phyloP scores from a whole-genome alignment of 305 asterid species.

The Fraxinus ornus region DNA sequence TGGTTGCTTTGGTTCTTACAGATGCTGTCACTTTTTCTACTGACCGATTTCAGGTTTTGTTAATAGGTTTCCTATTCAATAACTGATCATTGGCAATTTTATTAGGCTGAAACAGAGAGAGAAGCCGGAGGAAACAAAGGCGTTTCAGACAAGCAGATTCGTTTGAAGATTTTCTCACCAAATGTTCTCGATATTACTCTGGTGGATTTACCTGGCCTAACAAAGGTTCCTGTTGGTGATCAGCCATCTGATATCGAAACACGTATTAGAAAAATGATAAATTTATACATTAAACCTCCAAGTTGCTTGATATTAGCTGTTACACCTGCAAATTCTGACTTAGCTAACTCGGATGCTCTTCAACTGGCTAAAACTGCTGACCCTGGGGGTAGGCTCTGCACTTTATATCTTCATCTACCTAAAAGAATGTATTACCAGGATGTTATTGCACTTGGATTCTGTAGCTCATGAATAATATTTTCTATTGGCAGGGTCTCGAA shows the following conservation, averaged over 20 bases:
- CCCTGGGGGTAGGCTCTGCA: slow-evolving; percentile 30
- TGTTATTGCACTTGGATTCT: background rate
- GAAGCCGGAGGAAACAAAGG: slow-evolving; percentile 33
- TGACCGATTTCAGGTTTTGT: background rate
- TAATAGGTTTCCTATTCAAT: background rate
- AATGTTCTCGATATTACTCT: slow-evolving; percentile 40
- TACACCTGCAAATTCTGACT: slow-evolving; percentile 41
- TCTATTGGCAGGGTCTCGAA: slow-evolving; percentile 19
- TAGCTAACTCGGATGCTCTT: slow-evolving; percentile 41
- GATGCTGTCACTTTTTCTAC: background rate
- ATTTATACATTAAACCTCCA: slow-evolving; percentile 28
- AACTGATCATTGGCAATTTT: background rate
- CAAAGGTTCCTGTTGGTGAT: slow-evolving; percentile 46
- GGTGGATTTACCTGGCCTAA: slow-evolving; percentile 44
- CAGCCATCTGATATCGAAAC: slow-evolving; percentile 40
- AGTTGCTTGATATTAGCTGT: slow-evolving; percentile 43
- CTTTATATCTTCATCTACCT: background rate
- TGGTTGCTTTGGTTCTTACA: background rate
- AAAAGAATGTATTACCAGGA: background rate
- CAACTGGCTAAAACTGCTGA: slow-evolving; percentile 39
- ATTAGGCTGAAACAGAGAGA: slow-evolving; percentile 34
- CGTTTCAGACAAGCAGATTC: slow-evolving; percentile 38
- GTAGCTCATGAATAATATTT: background rate
- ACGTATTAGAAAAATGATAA: slow-evolving; percentile 32
- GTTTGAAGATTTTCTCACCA: slow-evolving; percentile 39